Conservation (phyloP, 768 basidiomycete genomes). For the Lactifluus hygrophoroides region DNA sequence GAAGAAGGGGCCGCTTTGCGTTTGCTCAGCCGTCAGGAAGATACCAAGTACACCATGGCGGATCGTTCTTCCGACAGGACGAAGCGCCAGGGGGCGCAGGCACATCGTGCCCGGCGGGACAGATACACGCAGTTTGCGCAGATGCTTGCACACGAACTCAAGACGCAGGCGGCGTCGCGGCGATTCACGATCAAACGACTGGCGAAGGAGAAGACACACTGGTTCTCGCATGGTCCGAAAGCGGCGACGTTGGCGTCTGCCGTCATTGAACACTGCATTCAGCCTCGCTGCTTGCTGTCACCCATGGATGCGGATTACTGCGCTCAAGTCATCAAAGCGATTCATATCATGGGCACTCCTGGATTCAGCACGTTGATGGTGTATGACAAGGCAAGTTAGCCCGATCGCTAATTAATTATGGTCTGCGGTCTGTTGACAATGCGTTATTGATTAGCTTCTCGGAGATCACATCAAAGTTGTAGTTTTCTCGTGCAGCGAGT, state of each 20-base stretch:
- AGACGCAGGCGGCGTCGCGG: slow-evolving; percentile 64
- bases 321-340: slow-evolving; percentile 78
- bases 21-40: slow-evolving; percentile 59
- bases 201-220: slow-evolving; percentile 67
- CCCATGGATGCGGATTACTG: slow-evolving; percentile 96
- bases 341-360: slow-evolving; percentile 84
- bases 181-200: slow-evolving; percentile 71
- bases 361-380: slow-evolving; percentile 80
- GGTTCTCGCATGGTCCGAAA: slow-evolving; percentile 62
- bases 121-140: slow-evolving; percentile 55
- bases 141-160: slow-evolving; percentile 58
- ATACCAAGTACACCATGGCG: slow-evolving; percentile 50
- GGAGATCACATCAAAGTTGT: slow-evolving; percentile 77
- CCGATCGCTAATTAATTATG: slow-evolving; percentile 38
- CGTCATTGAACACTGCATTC: slow-evolving; percentile 85
- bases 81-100: slow-evolving; percentile 46
- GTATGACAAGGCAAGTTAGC: slow-evolving; percentile 49
- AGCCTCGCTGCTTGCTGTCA: slow-evolving; percentile 86
- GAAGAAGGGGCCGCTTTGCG: slow-evolving; percentile 60
- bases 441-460: slow-evolving; percentile 51
- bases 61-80: slow-evolving; percentile 63
- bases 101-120: slow-evolving; percentile 56
- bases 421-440: background rate
- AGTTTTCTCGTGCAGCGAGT: slow-evolving; percentile 90
- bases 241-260: slow-evolving; percentile 45